Conservation (phyloP, 306 rosid genomes). For the Rubus parviflorus region DNA sequence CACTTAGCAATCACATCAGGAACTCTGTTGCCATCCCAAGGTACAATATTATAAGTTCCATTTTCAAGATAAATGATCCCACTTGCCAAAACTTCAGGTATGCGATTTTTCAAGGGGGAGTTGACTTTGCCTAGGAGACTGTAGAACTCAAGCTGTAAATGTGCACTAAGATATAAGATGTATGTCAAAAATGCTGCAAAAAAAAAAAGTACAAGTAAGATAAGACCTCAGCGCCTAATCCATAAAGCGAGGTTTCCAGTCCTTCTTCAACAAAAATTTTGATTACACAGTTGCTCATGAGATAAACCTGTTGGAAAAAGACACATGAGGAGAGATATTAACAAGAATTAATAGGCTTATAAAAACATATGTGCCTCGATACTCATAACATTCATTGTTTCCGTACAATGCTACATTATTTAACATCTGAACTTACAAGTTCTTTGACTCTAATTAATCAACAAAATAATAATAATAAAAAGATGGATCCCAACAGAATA, state of each 20-base stretch:
- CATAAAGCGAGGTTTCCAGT: conserved; percentile 74
- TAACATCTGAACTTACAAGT: neutral
- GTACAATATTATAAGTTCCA: conserved; percentile 54
- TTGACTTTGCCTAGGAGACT: conserved; percentile 53
- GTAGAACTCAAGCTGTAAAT: conserved; percentile 78
- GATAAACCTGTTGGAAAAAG: conserved; percentile 66
- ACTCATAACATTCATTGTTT: neutral
- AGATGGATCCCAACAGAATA: neutral
- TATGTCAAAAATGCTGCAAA: conserved; percentile 20
- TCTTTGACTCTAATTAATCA: neutral
- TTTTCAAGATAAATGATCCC: conserved; percentile 77
- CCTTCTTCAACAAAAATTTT: conserved; percentile 91
- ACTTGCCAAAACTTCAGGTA: conserved; percentile 70
- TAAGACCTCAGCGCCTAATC: conserved; percentile 91
- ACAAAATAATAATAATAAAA: neutral
- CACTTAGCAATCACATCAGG: conserved; percentile 62
- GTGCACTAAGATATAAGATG: conserved; percentile 35
- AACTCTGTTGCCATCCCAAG: conserved; percentile 81
- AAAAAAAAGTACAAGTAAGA: conserved; percentile 22
- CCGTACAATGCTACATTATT: neutral
- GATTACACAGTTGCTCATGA: conserved; percentile 57
- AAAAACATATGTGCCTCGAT: neutral
- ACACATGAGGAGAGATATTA: conserved; percentile 25
- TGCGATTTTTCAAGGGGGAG: conserved; percentile 62
- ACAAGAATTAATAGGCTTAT: conserved; percentile 12